phyloP scores from a whole-genome alignment of 257 asterid species.

The Fraxinus cuspidata region DNA sequence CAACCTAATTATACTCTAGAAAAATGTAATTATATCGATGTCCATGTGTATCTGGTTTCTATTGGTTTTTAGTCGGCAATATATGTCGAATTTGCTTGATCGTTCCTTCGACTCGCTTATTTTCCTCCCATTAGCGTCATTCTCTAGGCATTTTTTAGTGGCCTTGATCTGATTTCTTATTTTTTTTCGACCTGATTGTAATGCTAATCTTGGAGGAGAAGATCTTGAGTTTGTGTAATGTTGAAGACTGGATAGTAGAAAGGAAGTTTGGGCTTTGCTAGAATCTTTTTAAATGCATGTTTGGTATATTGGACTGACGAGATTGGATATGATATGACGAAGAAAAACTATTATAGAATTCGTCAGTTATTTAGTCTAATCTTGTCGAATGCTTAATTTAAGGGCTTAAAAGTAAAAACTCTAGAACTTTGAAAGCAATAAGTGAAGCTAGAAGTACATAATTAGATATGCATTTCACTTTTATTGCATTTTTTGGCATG shows the following conservation, averaged over 20 bases:
- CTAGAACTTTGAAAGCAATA: too few relatives aligned
- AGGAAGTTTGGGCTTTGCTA: conserved; percentile 24
- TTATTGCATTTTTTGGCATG: neutral
- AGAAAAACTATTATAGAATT: too few relatives aligned
- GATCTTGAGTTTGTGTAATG: conserved; percentile 25
- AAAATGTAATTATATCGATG: conserved; percentile 43
- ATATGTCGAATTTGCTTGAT: conserved; percentile 25
- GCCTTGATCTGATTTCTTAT: conserved; percentile 43
- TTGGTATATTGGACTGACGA: neutral
- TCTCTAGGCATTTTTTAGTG: conserved; percentile 56
- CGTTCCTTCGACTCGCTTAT: conserved; percentile 23
- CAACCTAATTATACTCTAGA: conserved; percentile 25
- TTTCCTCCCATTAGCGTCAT: conserved; percentile 11
- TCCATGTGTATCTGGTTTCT: conserved; percentile 32
- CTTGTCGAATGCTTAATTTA: neutral
- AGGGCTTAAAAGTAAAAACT: too few relatives aligned
- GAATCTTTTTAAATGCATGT: neutral
- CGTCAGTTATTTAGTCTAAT: neutral
- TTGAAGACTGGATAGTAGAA: conserved; percentile 1
- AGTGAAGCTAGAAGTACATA: neutral
- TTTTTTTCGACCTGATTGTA: conserved; percentile 25
- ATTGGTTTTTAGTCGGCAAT: conserved; percentile 32
- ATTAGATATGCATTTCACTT: neutral
- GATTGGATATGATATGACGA: too few relatives aligned
- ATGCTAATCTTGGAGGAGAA: conserved; percentile 22